phyloP scores from a whole-genome alignment of 345 rosid genomes.

The Moringa oleifera region DNA sequence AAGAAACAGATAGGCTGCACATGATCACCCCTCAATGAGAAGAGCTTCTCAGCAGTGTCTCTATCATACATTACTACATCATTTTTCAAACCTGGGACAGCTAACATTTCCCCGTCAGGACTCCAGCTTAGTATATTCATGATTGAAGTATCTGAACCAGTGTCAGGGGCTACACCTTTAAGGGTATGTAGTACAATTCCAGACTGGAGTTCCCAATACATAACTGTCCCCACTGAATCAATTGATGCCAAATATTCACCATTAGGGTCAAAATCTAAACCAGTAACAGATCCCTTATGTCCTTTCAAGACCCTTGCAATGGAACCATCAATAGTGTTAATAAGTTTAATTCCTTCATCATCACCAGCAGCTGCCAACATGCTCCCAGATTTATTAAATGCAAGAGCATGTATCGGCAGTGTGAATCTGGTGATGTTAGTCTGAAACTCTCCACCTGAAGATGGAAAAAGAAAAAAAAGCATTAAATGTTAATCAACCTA shows the following conservation, averaged over 20 bases:
- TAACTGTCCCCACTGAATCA: slow-evolving; percentile 78
- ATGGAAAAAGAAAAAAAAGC: slow-evolving; percentile 8
- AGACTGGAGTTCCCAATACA: slow-evolving; percentile 83
- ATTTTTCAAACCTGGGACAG: slow-evolving; percentile 81
- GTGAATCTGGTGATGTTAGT: slow-evolving; percentile 90
- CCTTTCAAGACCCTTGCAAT: slow-evolving; percentile 87
- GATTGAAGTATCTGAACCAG: slow-evolving; percentile 50
- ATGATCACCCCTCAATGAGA: slow-evolving; percentile 80
- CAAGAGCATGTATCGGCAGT: slow-evolving; percentile 77
- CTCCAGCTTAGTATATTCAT: slow-evolving; percentile 81
- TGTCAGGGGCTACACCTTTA: slow-evolving; percentile 59
- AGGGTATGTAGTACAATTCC: slow-evolving; percentile 59
- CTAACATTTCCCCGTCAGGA: slow-evolving; percentile 85
- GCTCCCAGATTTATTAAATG: slow-evolving; percentile 83
- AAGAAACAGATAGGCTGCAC: slow-evolving; percentile 58
- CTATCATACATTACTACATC: slow-evolving; percentile 92
- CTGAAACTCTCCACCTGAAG: slow-evolving; percentile 95
- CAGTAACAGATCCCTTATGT: slow-evolving; percentile 79
- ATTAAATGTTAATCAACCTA: background rate
- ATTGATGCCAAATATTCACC: slow-evolving; percentile 78
- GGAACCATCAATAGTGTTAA: slow-evolving; percentile 87
- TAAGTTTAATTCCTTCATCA: slow-evolving; percentile 92
- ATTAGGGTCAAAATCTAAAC: slow-evolving; percentile 75
- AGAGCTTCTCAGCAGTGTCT: slow-evolving; percentile 85
- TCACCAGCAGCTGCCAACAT: slow-evolving; percentile 96